Evolutionary conservation across 371 early-diverging fungal genomes (phyloP).

Genomic region (Circinella minor): DNA sequence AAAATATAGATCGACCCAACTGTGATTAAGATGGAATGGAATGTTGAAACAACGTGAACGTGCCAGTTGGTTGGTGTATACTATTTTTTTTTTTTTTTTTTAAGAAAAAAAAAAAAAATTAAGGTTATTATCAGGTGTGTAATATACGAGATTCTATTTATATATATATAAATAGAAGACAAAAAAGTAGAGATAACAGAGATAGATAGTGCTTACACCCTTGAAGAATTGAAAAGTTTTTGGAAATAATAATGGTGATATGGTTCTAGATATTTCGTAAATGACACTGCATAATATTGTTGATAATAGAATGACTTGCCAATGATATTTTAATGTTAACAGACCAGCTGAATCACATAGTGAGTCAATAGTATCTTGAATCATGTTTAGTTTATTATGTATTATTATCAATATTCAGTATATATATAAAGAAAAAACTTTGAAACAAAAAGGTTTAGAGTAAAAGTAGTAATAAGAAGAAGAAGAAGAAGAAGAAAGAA

Average conservation of each 20-base stretch:
- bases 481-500: conserved; percentile 1
- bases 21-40: conserved; percentile 61
- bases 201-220: conserved; percentile 37
- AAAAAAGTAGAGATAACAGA: too few relatives aligned
- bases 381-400: background rate
- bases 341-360: conserved; percentile 37
- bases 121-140: too few relatives aligned
- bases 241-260: conserved; percentile 66
- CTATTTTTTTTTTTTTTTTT: conserved; percentile 23
- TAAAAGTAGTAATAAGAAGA: background rate
- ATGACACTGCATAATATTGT: conserved; percentile 56
- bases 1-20: conserved; percentile 68
- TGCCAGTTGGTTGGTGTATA: conserved; percentile 70
- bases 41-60: conserved; percentile 74
- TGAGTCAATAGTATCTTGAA: background rate
- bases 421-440: background rate
- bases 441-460: background rate
- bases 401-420: background rate
- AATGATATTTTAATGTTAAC: conserved; percentile 43
- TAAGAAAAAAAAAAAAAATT: background rate
- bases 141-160: too few relatives aligned
- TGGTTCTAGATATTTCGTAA: conserved; percentile 56
- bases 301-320: conserved; percentile 44
- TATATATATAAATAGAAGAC: too few relatives aligned
- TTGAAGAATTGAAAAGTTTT: conserved; percentile 64